Evolutionary conservation across 768 basidiomycete species (phyloP), one percentile per base, ranked within the genome.

Genomic region (Pleurotus ostreatus): DNA sequence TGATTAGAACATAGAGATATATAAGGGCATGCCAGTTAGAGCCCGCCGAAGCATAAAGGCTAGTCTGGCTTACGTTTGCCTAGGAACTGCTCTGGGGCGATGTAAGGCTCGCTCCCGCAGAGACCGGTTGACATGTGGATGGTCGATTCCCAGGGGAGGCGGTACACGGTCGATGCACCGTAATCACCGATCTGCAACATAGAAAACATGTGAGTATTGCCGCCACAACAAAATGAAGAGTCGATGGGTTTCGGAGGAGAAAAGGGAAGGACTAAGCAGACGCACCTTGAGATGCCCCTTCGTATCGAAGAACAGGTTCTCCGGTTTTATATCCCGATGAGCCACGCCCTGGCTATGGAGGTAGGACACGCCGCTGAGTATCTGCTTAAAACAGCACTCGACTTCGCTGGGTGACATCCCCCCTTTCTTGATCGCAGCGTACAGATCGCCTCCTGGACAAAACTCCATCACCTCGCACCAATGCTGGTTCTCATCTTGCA

Each of bases 391-490:
- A 73, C 92, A 96, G 71, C 92, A 96, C 70, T 98, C 96, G 60
- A 96, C 93, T 72, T 96, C 93, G 70, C 85, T 86, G 3, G 89
- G 84, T 37, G 86, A 86, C 92, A 97, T 94, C 46, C 78, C 77
- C 25, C 96, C 96, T 71, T 92, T 94, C 84, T 98, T 98, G 75
- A 99, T 99, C 38, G 94, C 96, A 23, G 95, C 95, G 68, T 99
- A 99, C 37, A 99, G 79, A 74, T 99, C 96, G 2, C 96, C 96
- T 44, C 97, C 97, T 3, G 94, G 94, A 67, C 96, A 99, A 68
- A 94, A 99, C 71, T 98, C 97, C 96, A 99, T 98, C 46, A 99
- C 96, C 70, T 98, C 97, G 67, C 96, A 99, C 96, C 96, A 99
- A 66, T 94, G 87, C 60, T 92, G 87, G 60, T 76, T 83, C 73